These are phyloP conservation scores for Coffea canephora DNA, from an alignment of 257 asterid genomes.

Conservation along the genomic window DNA sequence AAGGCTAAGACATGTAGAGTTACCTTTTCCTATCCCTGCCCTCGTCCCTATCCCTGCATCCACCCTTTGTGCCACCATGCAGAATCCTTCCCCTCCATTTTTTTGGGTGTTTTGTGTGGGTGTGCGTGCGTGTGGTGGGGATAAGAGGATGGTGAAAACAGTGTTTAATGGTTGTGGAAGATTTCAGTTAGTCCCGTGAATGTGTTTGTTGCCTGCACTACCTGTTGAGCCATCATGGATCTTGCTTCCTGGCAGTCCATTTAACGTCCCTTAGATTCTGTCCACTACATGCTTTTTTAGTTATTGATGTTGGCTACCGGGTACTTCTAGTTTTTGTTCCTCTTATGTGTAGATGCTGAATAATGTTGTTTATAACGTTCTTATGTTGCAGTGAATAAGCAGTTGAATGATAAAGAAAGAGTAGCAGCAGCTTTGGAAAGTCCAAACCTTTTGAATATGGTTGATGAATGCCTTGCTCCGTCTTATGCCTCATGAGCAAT, in stretches of 20 bases:
- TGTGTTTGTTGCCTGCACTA: background rate
- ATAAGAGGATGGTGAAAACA: too few species aligned
- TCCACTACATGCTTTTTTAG: background rate
- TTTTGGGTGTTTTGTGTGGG: background rate
- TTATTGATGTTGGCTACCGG: background rate
- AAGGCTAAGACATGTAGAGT: background rate
- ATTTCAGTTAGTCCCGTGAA: background rate
- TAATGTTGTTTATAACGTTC: background rate
- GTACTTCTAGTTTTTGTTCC: background rate
- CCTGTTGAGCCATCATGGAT: background rate
- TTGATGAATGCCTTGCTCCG: slow-evolving; percentile 85
- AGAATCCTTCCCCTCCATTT: too few species aligned
- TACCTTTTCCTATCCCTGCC: background rate
- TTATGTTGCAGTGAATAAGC: slow-evolving; percentile 72
- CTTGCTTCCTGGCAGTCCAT: background rate
- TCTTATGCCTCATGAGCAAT: slow-evolving; percentile 42
- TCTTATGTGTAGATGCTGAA: background rate
- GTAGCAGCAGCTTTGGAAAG: slow-evolving; percentile 95
- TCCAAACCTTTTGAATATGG: slow-evolving; percentile 71
- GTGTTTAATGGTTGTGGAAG: background rate
- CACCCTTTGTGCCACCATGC: background rate
- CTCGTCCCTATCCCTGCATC: background rate
- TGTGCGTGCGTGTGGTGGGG: too few species aligned
- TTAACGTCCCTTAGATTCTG: too few species aligned
- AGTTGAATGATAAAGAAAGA: slow-evolving; percentile 92